These are phyloP conservation scores for Clonostachys chloroleuca DNA, from an alignment of 2,329 filamentous ascomycete species.

Conservation along the genomic window DNA sequence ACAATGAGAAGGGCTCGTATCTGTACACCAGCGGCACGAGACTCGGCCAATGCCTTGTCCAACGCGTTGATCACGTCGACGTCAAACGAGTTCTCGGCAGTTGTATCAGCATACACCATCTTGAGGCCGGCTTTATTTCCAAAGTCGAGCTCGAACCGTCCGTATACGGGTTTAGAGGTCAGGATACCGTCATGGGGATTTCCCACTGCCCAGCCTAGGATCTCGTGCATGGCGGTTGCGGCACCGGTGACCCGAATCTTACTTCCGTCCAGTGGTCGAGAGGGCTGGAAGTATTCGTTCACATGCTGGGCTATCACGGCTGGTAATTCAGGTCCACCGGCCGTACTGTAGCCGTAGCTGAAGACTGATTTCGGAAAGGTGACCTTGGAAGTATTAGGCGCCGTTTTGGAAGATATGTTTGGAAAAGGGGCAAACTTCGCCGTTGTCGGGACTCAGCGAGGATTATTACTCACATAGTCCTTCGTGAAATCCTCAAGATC, in stretches of 20 bases:
- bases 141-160: conserved; percentile 44
- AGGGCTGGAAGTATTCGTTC: conserved; percentile 28
- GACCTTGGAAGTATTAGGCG: too few relatives aligned
- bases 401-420: too few relatives aligned
- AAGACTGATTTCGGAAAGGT: conserved; percentile 12
- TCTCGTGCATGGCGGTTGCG: conserved; percentile 31
- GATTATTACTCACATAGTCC: conserved; percentile 16
- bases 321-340: conserved; percentile 25
- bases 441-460: background rate
- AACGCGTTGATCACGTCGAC: conserved; percentile 36
- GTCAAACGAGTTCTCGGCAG: conserved; percentile 36
- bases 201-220: conserved; percentile 30
- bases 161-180: conserved; percentile 35
- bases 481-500: conserved; percentile 19
- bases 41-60: conserved; percentile 31
- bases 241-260: conserved; percentile 26
- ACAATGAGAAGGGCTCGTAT: conserved; percentile 45
- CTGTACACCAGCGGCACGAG: conserved; percentile 24
- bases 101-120: conserved; percentile 38
- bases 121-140: conserved; percentile 30
- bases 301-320: conserved; percentile 25
- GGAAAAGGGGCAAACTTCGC: background rate
- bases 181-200: conserved; percentile 32
- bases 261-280: conserved; percentile 15
- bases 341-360: conserved; percentile 26